Conservation (phyloP, 2,329 filamentous ascomycete species). For the Phaeophleospora eucalypticola region DNA sequence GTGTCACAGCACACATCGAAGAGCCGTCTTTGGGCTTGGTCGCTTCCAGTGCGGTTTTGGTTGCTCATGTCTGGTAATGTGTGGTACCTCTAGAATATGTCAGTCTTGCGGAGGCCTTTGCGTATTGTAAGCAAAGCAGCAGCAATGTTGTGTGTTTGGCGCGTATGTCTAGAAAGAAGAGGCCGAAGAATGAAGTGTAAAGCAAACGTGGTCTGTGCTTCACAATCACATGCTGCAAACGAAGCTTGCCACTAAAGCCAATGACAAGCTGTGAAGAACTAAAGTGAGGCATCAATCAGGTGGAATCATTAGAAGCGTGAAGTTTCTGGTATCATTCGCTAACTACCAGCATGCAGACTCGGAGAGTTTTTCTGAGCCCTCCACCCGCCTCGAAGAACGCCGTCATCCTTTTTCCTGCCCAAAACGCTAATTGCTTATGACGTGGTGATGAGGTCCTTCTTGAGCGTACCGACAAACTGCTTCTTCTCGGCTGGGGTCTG, state of each 20-base stretch:
- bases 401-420: conserved; percentile 5
- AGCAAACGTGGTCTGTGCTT: background rate
- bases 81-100: background rate
- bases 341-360: background rate
- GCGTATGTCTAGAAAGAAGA: background rate
- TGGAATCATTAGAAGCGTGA: too few relatives aligned
- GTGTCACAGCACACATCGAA: background rate
- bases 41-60: background rate
- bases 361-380: conserved; percentile 3
- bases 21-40: background rate
- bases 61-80: background rate
- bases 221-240: background rate
- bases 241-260: background rate
- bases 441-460: conserved; percentile 76
- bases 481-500: conserved; percentile 98
- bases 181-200: background rate
- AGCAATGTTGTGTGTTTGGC: background rate
- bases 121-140: background rate
- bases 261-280: background rate
- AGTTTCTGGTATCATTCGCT: conserved; percentile 3
- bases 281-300: too few relatives aligned
- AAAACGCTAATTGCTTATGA: conserved; percentile 21
- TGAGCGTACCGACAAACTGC: conserved; percentile 95
- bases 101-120: background rate
- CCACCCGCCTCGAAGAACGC: conserved; percentile 3